Conservation (phyloP, 352 stramenopile genomes). For the Plasmopara halstedii region DNA sequence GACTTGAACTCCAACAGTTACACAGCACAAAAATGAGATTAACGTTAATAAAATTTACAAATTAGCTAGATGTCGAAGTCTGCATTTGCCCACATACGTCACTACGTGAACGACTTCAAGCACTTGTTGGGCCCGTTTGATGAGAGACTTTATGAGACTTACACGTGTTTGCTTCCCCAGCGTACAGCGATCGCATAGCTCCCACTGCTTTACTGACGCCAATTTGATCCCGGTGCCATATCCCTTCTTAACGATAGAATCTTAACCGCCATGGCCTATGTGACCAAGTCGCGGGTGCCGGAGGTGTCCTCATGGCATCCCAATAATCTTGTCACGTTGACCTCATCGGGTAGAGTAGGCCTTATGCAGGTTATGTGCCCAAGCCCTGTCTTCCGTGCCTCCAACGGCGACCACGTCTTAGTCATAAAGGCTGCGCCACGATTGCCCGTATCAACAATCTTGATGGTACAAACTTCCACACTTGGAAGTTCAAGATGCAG, state of each 20-base stretch:
- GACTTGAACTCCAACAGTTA: background rate
- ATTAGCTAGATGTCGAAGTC: background rate
- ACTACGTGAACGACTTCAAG: background rate
- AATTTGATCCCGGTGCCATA: background rate
- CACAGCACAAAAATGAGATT: background rate
- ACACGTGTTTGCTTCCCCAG: background rate
- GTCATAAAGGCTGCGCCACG: no score
- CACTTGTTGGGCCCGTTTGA: background rate
- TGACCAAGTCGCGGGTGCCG: background rate
- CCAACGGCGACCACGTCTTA: no score
- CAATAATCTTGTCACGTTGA: background rate
- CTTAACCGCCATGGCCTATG: background rate
- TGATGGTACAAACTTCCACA: background rate
- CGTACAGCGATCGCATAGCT: background rate
- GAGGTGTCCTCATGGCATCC: background rate
- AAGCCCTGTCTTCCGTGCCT: no score
- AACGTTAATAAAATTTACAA: background rate
- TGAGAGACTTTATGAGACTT: background rate
- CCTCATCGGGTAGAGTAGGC: background rate
- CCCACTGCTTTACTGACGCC: background rate
- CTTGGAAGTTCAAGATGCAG: background rate
- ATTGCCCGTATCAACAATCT: slow-evolving; percentile 2
- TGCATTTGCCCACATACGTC: background rate
- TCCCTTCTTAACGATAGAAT: background rate
- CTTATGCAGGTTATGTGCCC: no score